phyloP scores from a whole-genome alignment of 352 stramenopile genomes.

The Globisporangium sylvaticum region DNA sequence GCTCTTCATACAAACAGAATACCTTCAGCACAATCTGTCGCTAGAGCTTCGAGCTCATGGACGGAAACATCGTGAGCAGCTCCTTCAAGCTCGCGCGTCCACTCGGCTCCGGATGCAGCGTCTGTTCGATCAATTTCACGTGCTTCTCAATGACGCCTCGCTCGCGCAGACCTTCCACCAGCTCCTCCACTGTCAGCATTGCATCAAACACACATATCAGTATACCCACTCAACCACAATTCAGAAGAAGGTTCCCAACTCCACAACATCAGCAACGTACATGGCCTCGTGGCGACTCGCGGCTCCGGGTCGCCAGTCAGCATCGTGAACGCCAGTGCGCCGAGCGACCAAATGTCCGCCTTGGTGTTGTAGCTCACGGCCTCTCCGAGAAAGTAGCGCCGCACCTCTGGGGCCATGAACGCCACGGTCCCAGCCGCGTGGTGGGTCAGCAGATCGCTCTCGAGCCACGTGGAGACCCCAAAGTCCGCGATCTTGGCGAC shows the following conservation, averaged over 20 bases:
- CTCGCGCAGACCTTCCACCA: conserved; percentile 43
- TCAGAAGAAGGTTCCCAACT: background rate
- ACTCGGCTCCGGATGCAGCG: conserved; percentile 36
- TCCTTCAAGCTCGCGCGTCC: conserved; percentile 39
- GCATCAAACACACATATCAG: background rate
- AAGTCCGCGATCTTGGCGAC: conserved; percentile 79
- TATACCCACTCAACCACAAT: background rate
- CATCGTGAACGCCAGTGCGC: conserved; percentile 69
- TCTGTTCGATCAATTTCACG: conserved; percentile 34
- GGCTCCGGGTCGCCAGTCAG: conserved; percentile 61
- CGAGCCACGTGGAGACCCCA: conserved; percentile 75
- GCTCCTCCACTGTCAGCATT: conserved; percentile 41
- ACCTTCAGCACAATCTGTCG: background rate
- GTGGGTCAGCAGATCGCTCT: conserved; percentile 67
- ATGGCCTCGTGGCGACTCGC: conserved; percentile 55
- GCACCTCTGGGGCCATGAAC: conserved; percentile 81
- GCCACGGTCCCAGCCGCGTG: conserved; percentile 71
- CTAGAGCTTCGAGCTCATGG: conserved; percentile 45
- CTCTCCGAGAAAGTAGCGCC: conserved; percentile 68
- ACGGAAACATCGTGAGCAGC: conserved; percentile 33
- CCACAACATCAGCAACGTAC: conserved; percentile 21
- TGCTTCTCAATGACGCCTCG: conserved; percentile 29
- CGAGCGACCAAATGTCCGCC: conserved; percentile 79
- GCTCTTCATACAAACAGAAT: background rate
- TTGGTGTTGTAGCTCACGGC: conserved; percentile 61